Percentiles rank a stretch among this genome's conserved stretches.
Evolutionary conservation across 768 basidiomycete species (phyloP).

Genomic region (Cantharellus anzutake): DNA sequence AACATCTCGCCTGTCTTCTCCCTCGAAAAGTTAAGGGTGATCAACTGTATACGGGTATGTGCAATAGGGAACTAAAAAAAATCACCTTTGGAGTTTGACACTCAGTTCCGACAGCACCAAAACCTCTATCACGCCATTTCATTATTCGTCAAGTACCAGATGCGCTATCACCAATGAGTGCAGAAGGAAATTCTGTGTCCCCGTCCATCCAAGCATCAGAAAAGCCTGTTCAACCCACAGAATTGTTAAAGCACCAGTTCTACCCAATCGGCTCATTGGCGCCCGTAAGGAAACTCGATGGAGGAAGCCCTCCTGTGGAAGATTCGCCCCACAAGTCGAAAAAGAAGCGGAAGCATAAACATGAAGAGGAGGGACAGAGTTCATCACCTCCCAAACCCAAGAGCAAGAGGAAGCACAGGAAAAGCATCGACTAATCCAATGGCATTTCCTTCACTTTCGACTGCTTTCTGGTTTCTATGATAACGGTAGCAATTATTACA

Average conservation of each 20-base stretch:
- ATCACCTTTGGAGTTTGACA: background rate
- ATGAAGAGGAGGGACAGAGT: too few relatives aligned
- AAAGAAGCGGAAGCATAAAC: too few relatives aligned
- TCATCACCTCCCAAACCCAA: too few relatives aligned
- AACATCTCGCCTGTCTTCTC: background rate
- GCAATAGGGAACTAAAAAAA: background rate
- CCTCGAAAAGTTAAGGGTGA: background rate
- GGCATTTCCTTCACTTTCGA: too few relatives aligned
- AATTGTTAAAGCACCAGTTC: conserved; percentile 2
- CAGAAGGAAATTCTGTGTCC: background rate
- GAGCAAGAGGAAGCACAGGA: too few relatives aligned
- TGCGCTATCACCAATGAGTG: background rate
- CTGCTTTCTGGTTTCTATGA: too few relatives aligned
- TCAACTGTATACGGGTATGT: background rate
- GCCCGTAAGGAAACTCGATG: too few relatives aligned
- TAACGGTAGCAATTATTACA: too few relatives aligned
- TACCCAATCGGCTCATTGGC: conserved; percentile 2
- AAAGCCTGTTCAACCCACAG: conserved; percentile 1
- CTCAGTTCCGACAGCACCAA: conserved; percentile 1
- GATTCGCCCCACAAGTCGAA: too few relatives aligned
- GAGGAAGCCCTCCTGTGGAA: too few relatives aligned
- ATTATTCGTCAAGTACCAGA: conserved; percentile 1
- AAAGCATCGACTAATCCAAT: too few relatives aligned
- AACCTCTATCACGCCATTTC: conserved; percentile 2
- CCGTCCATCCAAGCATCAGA: background rate